Conservation (phyloP, 2,329 filamentous ascomycete genomes). For the Ceratocystis variospora region DNA sequence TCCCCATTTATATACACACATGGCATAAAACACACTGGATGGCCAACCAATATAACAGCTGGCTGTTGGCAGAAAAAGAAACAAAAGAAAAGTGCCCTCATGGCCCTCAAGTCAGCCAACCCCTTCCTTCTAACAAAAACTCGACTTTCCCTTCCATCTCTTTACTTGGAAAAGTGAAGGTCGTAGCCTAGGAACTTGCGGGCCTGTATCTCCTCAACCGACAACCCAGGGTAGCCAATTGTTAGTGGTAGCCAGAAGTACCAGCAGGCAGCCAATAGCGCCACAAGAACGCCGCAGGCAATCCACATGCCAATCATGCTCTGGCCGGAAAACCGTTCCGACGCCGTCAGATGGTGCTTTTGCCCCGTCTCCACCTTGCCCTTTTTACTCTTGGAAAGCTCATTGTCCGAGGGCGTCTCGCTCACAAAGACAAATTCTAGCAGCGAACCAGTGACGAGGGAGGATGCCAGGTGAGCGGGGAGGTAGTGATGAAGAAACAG, state of each 20-base stretch:
- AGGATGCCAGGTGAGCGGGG: conserved; percentile 81
- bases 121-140: not conserved
- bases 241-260: conserved; percentile 90
- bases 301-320: conserved; percentile 69
- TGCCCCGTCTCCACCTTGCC: conserved; percentile 31
- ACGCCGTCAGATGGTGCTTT: conserved; percentile 58
- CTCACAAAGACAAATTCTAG: conserved; percentile 94
- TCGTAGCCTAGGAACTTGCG: conserved; percentile 97
- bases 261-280: conserved; percentile 60
- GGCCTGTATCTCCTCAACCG: conserved; percentile 59
- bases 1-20: not conserved
- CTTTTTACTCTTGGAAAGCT: conserved; percentile 24
- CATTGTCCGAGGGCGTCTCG: conserved; percentile 32
- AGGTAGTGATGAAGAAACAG: conserved; percentile 97
- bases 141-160: not conserved
- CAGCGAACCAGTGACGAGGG: conserved; percentile 76
- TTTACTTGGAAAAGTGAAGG: conserved; percentile 93
- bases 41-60: not conserved
- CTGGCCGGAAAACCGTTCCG: conserved; percentile 67
- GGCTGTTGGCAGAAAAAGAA: not conserved
- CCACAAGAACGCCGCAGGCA: conserved; percentile 56
- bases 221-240: conserved; percentile 83
- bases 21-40: not conserved
- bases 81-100: not conserved
- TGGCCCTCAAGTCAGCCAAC: no score